phyloP scores from a whole-genome alignment of 2,329 filamentous ascomycete genomes.

The Sclerotinia sclerotiorum region DNA sequence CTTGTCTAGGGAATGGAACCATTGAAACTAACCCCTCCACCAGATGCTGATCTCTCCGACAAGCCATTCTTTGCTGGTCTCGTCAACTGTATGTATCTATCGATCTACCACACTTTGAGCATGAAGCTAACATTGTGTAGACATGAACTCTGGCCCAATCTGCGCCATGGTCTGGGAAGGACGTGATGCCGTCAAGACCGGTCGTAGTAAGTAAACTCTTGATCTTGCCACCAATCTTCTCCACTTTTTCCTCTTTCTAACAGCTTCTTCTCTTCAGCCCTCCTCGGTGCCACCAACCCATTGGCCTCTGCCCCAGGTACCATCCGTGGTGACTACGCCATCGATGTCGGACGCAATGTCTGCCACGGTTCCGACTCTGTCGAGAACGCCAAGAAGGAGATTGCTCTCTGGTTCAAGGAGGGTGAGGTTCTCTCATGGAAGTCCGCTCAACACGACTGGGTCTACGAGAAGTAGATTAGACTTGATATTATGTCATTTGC shows the following conservation, averaged over 20 bases:
- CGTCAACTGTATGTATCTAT: slow-evolving; percentile 70
- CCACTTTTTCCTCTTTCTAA: not conserved
- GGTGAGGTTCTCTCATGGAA: slow-evolving; percentile 85
- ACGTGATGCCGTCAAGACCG: slow-evolving; percentile 97
- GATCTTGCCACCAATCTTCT: not conserved
- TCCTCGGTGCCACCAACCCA: slow-evolving; percentile 99
- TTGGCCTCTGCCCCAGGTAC: slow-evolving; percentile 91
- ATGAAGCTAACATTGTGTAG: slow-evolving; percentile 48
- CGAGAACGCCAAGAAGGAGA: slow-evolving; percentile 99
- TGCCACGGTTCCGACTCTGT: slow-evolving; percentile 99
- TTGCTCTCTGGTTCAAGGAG: slow-evolving; percentile 95
- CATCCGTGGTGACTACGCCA: slow-evolving; percentile 88
- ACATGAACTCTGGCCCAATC: slow-evolving; percentile 97
- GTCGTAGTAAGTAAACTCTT: slow-evolving; percentile 65
- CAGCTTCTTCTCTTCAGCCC: slow-evolving; percentile 50
- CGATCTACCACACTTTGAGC: slow-evolving; percentile 27
- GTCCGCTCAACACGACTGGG: slow-evolving; percentile 81
- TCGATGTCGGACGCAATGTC: slow-evolving; percentile 94
- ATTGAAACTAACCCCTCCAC: not conserved
- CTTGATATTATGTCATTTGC: slow-evolving; percentile 4
- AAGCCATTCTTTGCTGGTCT: slow-evolving; percentile 98
- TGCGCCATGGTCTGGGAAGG: slow-evolving; percentile 99
- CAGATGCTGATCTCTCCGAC: slow-evolving; percentile 79
- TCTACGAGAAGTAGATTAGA: slow-evolving; percentile 81
- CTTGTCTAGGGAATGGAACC: slow-evolving; percentile 38